A percentile compares a stretch with the other conserved stretches of the same genome.
phyloP scores from a whole-genome alignment of 2,329 filamentous ascomycete species.

The Sporothrix sp. region DNA sequence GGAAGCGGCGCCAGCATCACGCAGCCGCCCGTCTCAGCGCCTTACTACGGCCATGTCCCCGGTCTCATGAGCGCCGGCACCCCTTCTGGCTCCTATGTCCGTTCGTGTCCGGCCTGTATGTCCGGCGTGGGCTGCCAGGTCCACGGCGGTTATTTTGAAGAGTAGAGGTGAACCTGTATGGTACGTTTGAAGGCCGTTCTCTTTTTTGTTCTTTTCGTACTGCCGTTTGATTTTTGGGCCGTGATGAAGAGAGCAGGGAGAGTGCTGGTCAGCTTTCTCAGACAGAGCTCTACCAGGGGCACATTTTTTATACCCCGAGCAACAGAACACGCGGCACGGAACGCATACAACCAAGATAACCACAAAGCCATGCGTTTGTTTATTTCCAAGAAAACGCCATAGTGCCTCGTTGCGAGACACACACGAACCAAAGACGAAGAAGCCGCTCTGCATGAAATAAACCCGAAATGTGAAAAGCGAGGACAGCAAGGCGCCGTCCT shows the following conservation, averaged over 20 bases:
- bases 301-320: too few relatives aligned
- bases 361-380: not conserved
- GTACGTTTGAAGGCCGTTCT: too few relatives aligned
- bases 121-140: slow-evolving; percentile 16
- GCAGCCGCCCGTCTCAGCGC: not conserved
- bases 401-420: too few relatives aligned
- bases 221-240: too few relatives aligned
- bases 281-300: too few relatives aligned
- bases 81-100: not conserved
- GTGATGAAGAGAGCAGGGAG: too few relatives aligned
- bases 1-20: not conserved
- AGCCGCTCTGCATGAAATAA: too few relatives aligned
- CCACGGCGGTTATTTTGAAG: slow-evolving; percentile 15
- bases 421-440: not conserved
- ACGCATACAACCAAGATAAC: too few relatives aligned
- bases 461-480: not conserved
- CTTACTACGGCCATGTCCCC: slow-evolving; percentile 11
- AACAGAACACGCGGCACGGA: too few relatives aligned
- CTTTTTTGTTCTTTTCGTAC: too few relatives aligned
- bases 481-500: not conserved
- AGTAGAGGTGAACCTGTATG: not conserved
- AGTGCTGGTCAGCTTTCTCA: too few relatives aligned
- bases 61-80: not conserved
- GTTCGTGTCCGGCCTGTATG: slow-evolving; percentile 13
- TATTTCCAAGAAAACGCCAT: too few relatives aligned